Conservation (phyloP, 2,329 filamentous ascomycete species). For the Pseudogymnoascus sp. region DNA sequence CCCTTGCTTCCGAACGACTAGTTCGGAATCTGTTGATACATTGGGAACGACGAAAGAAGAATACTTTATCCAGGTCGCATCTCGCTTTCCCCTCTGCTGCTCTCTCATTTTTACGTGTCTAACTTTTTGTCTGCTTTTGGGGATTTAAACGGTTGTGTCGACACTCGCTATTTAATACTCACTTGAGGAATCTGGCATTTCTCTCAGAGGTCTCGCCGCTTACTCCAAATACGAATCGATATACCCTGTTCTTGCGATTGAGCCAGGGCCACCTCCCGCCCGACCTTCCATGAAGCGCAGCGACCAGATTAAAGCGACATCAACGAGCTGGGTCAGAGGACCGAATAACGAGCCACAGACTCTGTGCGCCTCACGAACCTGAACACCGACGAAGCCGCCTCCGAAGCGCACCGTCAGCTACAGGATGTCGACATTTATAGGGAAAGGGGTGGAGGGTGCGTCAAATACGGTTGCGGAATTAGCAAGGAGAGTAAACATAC, state of each 20-base stretch:
- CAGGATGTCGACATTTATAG: background rate
- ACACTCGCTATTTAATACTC: background rate
- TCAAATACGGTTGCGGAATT: slow-evolving; percentile 26
- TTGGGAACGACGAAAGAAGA: slow-evolving; percentile 7
- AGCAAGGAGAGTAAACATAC: slow-evolving; percentile 50
- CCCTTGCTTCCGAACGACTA: slow-evolving; percentile 6
- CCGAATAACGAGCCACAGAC: background rate
- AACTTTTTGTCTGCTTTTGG: background rate
- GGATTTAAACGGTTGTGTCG: background rate
- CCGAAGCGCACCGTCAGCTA: background rate
- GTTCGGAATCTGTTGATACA: slow-evolving; percentile 6
- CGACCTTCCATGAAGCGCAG: background rate
- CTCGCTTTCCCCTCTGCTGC: background rate
- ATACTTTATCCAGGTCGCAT: slow-evolving; percentile 1
- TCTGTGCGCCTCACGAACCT: background rate
- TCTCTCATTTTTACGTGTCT: background rate
- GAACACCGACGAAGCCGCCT: background rate
- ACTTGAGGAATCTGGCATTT: slow-evolving; percentile 7
- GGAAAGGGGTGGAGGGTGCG: slow-evolving; percentile 19
- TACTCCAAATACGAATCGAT: background rate
- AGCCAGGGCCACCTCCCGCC: background rate
- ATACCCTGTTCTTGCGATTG: slow-evolving; percentile 5
- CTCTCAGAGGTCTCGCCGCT: background rate
- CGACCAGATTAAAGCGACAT: background rate
- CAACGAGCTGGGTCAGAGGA: background rate